phyloP scores from a whole-genome alignment of 306 rosid genomes.

The Casuarina glauca region DNA sequence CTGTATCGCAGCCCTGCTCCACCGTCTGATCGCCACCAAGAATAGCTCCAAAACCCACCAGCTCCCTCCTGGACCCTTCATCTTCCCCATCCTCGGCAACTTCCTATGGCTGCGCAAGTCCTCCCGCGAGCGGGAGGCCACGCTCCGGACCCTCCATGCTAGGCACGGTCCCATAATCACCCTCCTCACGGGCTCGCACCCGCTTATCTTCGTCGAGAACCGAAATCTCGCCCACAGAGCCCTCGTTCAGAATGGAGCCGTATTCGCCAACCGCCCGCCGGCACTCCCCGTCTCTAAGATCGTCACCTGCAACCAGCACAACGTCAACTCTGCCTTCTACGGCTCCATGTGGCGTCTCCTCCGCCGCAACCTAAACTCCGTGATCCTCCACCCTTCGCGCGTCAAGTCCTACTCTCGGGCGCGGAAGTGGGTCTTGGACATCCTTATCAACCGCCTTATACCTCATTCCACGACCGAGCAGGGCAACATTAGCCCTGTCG shows the following conservation, averaged over 20 bases:
- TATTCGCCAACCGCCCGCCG: background rate
- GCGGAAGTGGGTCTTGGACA: conserved; percentile 3
- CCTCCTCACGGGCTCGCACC: background rate
- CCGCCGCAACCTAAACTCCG: background rate
- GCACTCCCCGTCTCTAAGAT: background rate
- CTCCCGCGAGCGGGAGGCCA: background rate
- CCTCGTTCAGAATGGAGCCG: conserved; percentile 5
- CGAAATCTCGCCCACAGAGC: background rate
- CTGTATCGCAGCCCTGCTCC: too few species aligned
- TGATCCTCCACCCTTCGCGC: conserved; percentile 11
- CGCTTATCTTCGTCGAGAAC: background rate
- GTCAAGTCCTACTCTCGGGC: conserved; percentile 6
- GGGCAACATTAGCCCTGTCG: background rate
- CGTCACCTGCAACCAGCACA: background rate
- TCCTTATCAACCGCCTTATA: background rate
- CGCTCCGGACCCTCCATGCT: background rate
- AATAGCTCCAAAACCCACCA: background rate
- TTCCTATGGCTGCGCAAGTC: background rate
- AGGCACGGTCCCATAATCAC: background rate
- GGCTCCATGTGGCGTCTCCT: conserved; percentile 1
- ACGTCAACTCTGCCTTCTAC: background rate
- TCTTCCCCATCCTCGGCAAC: background rate
- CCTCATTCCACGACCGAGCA: background rate
- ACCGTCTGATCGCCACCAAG: background rate
- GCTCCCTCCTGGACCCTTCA: conserved; percentile 2